These are phyloP conservation scores for Coemansia sp. DNA, from an alignment of 192 early-diverging fungal species.

Conservation along the genomic window DNA sequence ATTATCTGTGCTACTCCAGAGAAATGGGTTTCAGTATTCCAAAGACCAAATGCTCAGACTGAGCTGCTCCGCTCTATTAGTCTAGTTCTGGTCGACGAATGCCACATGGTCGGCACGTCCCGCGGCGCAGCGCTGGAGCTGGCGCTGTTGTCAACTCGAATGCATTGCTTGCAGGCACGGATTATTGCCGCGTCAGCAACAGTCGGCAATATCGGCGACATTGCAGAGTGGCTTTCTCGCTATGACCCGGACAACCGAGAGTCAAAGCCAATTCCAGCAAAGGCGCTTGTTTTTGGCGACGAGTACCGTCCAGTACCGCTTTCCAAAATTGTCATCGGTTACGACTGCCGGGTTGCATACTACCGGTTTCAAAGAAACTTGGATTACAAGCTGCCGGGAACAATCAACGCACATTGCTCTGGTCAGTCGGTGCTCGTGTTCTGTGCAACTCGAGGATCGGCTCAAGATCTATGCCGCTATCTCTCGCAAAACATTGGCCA, in stretches of 20 bases:
- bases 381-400: constrained; percentile 48
- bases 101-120: constrained; percentile 58
- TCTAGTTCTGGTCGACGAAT: constrained; percentile 65
- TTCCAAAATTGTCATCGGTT: constrained; percentile 53
- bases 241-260: not conserved
- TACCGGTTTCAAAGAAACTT: constrained; percentile 59
- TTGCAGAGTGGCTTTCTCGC: constrained; percentile 60
- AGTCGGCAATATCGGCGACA: constrained; percentile 63
- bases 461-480: constrained; percentile 34
- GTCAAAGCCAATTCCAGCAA: constrained; percentile 8
- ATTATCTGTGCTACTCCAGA: constrained; percentile 63
- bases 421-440: constrained; percentile 38
- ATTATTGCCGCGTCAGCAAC: constrained; percentile 67
- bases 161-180: constrained; percentile 23
- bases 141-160: constrained; percentile 53
- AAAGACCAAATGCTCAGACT: constrained; percentile 19
- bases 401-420: constrained; percentile 33
- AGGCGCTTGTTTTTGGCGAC: constrained; percentile 59
- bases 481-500: constrained; percentile 18
- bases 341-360: constrained; percentile 25
- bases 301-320: constrained; percentile 66
- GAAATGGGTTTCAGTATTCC: constrained; percentile 60
- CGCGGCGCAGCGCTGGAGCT: constrained; percentile 66
- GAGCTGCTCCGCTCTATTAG: constrained; percentile 22
- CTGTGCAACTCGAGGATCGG: constrained; percentile 46